Base-by-base conservation (phyloP, 1,284 basidiomycete species). In the Moesziomyces sp. region DNA sequence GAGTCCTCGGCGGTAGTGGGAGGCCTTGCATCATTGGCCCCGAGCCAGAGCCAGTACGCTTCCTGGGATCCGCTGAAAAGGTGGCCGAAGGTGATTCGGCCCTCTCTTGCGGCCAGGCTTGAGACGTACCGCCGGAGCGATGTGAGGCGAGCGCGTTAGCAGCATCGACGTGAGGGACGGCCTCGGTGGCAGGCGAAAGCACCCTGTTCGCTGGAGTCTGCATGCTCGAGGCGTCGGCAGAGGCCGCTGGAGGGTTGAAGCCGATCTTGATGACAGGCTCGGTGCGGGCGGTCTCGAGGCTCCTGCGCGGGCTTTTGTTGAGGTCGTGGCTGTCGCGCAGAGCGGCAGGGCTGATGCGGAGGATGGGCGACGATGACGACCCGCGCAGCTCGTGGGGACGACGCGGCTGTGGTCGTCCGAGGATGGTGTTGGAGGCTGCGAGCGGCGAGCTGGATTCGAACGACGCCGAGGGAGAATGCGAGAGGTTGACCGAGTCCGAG, bases 351-450 rank as follows among this genome's bases (percentile, higher is more conserved):
- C 45, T 55, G 30, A 58, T 49, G 43, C 71, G 71, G 58, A 74
- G 45, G 35, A 69, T 46, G 9, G 71, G 71, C 10, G 71, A 74
- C 2, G 71, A 74, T 0, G 62, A 61, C 6, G 66, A 74, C 42
- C 62, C 62, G n/a, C 71, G 61, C 38, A 74, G 47, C 48, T 74
- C 71, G 48, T 74, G 62, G 11, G 71, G 71, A 18, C 71, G 66
- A 3, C 71, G 62, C n/a, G 71, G 58, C 46, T 69, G 69, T 21
- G 71, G 71, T 19, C 71, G 35, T 13, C 71, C 71, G 16, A 66
- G 58, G 9, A 62, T 42, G 3, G 66, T 64, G 10, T 46, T 56
- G n/a, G 69, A 52, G 3, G 46, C 50, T 35, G 35, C 50, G 11
- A 63, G 52, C 1, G 62, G 62, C 19, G 69, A 72, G 55, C 67